Evolutionary conservation across 108 stramenopile genomes (phyloP), one percentile per base, ranked within the genome.

Genomic region (Skeletonema marinoi): DNA sequence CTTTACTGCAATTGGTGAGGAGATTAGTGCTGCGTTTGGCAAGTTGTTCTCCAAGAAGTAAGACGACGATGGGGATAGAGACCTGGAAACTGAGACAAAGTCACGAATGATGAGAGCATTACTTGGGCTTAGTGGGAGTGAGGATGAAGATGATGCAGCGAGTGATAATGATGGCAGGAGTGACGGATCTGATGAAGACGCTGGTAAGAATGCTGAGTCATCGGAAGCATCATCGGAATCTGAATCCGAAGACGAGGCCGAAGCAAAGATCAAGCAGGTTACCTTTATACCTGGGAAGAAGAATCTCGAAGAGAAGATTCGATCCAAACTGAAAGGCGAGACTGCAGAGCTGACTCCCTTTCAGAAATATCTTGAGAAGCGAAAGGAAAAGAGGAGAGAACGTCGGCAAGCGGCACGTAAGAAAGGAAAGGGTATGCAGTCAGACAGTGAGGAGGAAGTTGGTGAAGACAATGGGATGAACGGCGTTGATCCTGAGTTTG

Each of bases 331-430:
- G 10, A 72, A 84, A 70, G 81, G 65, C 17, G 73, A 74, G 19
- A 48, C 54, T 31, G 68, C 70, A 46, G 89, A 87, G 64, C 83
- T 94, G 17, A 92, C 96, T 50, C 96, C 93, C 10, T 96, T 90
- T 84, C 86, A 96, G 70, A 90, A 93, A 71, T 94, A 94, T 63
- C 89, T 92, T 51, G 87, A 90, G 62, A 94, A 94, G 77, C 85
- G 92, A 58, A 94, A 93, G 75, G 81, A 92, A 74, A 96, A 96
- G 70, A 68, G 89, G 58, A 87, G 75, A 68, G 92, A 93, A 68
- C 81, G 87, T 9, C 67, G 86, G 44, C 83, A 86, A 83, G 86
- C 84, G 42, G 71, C 77, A 4, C 84, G 83, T 10, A 82, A 74
- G 33, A 80, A 68, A 80, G 85, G 68, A 32, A 77, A 54, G 71